phyloP scores from a whole-genome alignment of 805 yeast genomes.

The Suhomyces xylopsoci region DNA sequence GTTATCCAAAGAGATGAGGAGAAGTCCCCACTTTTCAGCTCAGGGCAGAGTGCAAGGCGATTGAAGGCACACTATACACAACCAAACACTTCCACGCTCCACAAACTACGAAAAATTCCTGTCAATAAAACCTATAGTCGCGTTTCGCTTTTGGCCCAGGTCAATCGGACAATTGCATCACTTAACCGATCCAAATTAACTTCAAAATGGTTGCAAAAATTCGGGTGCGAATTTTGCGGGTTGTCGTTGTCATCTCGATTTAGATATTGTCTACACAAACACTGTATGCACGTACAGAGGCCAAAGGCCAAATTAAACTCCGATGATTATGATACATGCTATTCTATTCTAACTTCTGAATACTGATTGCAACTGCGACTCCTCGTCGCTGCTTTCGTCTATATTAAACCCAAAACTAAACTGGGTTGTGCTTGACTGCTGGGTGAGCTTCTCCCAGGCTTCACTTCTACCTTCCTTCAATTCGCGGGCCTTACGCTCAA shows the following conservation, averaged over 20 bases:
- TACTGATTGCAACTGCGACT: not conserved
- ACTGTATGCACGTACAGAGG: not conserved
- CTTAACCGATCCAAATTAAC: not conserved
- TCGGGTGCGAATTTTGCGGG: not conserved
- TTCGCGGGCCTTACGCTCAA: constrained; percentile 31
- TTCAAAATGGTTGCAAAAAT: not conserved
- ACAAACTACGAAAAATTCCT: not conserved
- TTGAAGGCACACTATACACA: not conserved
- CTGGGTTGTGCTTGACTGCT: constrained; percentile 4
- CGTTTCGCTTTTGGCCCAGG: not conserved
- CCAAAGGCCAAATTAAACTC: not conserved
- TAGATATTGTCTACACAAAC: not conserved
- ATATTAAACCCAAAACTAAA: constrained; percentile 34
- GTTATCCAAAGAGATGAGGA: not conserved
- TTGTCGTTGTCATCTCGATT: not conserved
- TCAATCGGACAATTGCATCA: not conserved
- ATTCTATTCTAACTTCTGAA: not conserved
- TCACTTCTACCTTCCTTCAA: constrained; percentile 40
- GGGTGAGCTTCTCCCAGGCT: constrained; percentile 50
- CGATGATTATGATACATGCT: not conserved
- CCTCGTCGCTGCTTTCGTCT: constrained; percentile 24
- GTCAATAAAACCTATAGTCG: not conserved
- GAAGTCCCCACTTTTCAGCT: no score
- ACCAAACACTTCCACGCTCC: not conserved
- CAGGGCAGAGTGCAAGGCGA: not conserved